Conservation (phyloP, 495 filamentous ascomycete genomes). For the Penicillium robsamsonii region DNA sequence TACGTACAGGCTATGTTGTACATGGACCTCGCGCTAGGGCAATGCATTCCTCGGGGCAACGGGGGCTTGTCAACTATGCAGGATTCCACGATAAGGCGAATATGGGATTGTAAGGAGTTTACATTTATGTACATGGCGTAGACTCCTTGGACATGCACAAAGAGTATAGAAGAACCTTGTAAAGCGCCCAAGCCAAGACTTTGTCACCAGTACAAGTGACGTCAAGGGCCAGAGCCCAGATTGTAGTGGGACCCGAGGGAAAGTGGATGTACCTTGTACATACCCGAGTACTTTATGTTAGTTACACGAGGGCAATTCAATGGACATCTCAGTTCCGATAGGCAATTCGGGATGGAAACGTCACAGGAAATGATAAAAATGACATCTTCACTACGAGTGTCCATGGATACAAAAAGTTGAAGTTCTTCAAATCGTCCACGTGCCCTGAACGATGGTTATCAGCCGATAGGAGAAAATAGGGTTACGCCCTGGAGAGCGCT, state of each 20-base stretch:
- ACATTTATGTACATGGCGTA: no score
- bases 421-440: slow-evolving; percentile 3
- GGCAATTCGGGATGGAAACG: not conserved
- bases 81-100: not conserved
- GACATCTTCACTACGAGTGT: not conserved
- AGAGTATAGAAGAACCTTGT: no score
- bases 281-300: no score
- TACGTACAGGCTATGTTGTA: slow-evolving; percentile 4
- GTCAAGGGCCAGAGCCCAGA: slow-evolving; percentile 10
- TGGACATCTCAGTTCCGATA: no score
- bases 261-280: slow-evolving; percentile 13
- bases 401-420: not conserved
- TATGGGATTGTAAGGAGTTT: no score
- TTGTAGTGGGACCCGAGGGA: slow-evolving; percentile 9
- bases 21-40: slow-evolving; percentile 9
- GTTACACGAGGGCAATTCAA: no score
- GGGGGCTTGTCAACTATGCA: slow-evolving; percentile 6
- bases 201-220: slow-evolving; percentile 12
- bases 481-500: slow-evolving; percentile 15
- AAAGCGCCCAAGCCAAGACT: not conserved
- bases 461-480: slow-evolving; percentile 9
- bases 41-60: slow-evolving; percentile 9
- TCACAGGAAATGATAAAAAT: not conserved
- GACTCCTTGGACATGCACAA: no score
- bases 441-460: slow-evolving; percentile 7